These are phyloP conservation scores for Oemleria cerasiformis DNA, from an alignment of 306 rosid species.

Conservation along the genomic window DNA sequence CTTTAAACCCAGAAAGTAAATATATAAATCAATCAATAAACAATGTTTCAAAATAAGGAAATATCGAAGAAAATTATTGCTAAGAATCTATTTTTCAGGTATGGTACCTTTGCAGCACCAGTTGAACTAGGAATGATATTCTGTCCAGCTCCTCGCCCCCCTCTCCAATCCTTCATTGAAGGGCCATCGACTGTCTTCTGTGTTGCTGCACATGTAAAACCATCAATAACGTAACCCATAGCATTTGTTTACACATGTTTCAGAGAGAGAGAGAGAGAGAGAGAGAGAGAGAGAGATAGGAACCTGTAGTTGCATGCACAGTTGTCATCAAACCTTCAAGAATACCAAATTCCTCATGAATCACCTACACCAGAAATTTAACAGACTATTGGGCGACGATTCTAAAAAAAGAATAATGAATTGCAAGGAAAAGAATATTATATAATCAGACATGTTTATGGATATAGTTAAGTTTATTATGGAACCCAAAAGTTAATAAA, in stretches of 20 bases:
- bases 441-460: background rate
- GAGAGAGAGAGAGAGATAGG: slow-evolving; percentile 10
- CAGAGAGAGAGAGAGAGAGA: background rate
- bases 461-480: background rate
- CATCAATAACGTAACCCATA: slow-evolving; percentile 19
- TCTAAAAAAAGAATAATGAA: background rate
- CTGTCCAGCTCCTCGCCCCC: slow-evolving; percentile 95
- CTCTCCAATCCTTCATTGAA: slow-evolving; percentile 99
- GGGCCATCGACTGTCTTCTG: slow-evolving; percentile 99
- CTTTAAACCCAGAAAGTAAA: background rate
- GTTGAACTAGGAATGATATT: slow-evolving; percentile 98
- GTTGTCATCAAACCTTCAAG: slow-evolving; percentile 99
- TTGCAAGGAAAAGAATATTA: background rate
- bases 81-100: background rate
- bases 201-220: slow-evolving; percentile 58
- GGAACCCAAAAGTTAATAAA: background rate
- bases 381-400: background rate
- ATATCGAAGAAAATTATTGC: background rate
- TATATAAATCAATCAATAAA: background rate
- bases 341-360: slow-evolving; percentile 93
- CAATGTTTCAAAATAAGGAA: too few species aligned
- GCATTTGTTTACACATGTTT: background rate
- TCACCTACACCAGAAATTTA: slow-evolving; percentile 50
- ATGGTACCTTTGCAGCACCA: slow-evolving; percentile 93
- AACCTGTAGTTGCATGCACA: slow-evolving; percentile 99